These are phyloP conservation scores for Peronospora farinosa DNA, from an alignment of 352 stramenopile species.

Conservation along the genomic window DNA sequence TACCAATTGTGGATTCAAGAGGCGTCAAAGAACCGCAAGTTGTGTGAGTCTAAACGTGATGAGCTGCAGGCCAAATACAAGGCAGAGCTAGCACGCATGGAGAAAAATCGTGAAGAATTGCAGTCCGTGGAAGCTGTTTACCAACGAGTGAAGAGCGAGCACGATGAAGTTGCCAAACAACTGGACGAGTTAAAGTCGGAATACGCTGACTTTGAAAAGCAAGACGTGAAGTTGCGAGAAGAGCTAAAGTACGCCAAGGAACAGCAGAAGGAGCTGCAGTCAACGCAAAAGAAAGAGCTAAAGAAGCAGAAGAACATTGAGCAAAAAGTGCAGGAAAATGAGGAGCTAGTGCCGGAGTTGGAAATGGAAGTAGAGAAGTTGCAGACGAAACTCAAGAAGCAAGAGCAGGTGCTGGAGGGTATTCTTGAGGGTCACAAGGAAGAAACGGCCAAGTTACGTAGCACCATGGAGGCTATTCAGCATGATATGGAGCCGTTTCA, in stretches of 20 bases:
- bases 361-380: constrained; percentile 77
- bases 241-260: constrained; percentile 95
- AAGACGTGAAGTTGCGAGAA: constrained; percentile 96
- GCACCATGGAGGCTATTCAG: constrained; percentile 68
- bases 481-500: constrained; percentile 77
- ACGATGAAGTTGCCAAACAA: constrained; percentile 79
- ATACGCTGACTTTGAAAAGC: constrained; percentile 93
- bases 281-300: constrained; percentile 83
- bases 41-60: constrained; percentile 56
- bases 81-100: constrained; percentile 62
- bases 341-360: constrained; percentile 84
- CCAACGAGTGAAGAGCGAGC: constrained; percentile 71
- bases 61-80: constrained; percentile 76
- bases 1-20: constrained; percentile 92
- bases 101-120: constrained; percentile 72
- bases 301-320: constrained; percentile 88
- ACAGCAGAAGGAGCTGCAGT: constrained; percentile 88
- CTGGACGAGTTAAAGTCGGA: constrained; percentile 89
- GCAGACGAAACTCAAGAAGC: constrained; percentile 62
- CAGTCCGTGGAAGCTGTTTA: constrained; percentile 78
- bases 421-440: constrained; percentile 74
- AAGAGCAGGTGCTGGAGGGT: constrained; percentile 86
- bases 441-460: constrained; percentile 62
- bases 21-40: constrained; percentile 61
- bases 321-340: constrained; percentile 78